Conservation (phyloP, 2,329 filamentous ascomycete species). For the Ophiostoma piceae region DNA sequence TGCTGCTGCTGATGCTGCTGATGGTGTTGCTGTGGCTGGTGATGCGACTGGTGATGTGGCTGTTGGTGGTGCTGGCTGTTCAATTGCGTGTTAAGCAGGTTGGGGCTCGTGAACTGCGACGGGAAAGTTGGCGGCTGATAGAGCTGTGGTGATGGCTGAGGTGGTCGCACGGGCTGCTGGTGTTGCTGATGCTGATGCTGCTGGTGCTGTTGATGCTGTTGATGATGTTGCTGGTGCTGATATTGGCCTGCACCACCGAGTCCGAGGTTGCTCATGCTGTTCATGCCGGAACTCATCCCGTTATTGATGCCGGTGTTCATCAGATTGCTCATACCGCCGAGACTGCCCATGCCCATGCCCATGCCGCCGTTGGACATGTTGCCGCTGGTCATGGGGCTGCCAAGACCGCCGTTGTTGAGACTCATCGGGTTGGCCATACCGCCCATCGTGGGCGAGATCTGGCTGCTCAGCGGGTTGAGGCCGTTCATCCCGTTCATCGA, state of each 20-base stretch:
- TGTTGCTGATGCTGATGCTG: not conserved
- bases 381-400: slow-evolving; percentile 18
- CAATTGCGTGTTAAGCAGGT: slow-evolving; percentile 19
- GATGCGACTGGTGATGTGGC: slow-evolving; percentile 15
- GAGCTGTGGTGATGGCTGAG: slow-evolving; percentile 24
- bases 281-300: slow-evolving; percentile 1
- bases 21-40: slow-evolving; percentile 15
- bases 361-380: slow-evolving; percentile 6
- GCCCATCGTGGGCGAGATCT: slow-evolving; percentile 21
- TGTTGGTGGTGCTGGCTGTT: slow-evolving; percentile 17
- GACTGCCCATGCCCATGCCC: slow-evolving; percentile 12
- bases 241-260: slow-evolving; percentile 16
- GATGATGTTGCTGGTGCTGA: not conserved
- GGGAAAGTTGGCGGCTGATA: slow-evolving; percentile 23
- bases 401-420: slow-evolving; percentile 10
- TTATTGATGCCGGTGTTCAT: not conserved
- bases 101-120: slow-evolving; percentile 19
- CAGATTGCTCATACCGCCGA: not conserved
- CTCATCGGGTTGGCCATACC: slow-evolving; percentile 16
- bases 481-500: slow-evolving; percentile 8
- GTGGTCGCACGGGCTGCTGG: slow-evolving; percentile 16
- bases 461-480: slow-evolving; percentile 12
- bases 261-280: slow-evolving; percentile 9
- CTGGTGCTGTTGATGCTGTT: slow-evolving; percentile 12
- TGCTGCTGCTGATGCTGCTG: slow-evolving; percentile 16